Evolutionary conservation across 805 yeast species (phyloP), one percentile per base, ranked within the genome.

Genomic region (Pachysolen tannophilus): DNA sequence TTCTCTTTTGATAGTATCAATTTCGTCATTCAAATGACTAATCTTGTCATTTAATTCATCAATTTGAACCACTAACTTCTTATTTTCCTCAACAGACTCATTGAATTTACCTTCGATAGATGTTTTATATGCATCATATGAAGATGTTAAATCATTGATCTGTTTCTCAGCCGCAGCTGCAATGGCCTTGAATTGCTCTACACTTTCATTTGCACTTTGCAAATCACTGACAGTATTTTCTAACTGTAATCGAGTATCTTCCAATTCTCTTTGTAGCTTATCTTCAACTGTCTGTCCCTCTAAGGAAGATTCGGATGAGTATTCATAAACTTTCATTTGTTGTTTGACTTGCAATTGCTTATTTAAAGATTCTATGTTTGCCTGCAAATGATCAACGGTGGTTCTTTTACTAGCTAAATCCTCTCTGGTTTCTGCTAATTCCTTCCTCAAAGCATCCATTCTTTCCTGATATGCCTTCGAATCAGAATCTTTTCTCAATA

Each of bases 111-210:
- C n/a, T 11, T 34, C 38, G 13, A 32, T n/a, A 3, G 35, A 20
- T n/a, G 23, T 9, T 21, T 65, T 69, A 42, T 55, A 67, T 31
- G 55, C 55, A 32, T 69, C 84, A 49, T 69, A 80, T 1, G 78
- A 61, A 15, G 60, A 58, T 20, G 72, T 75, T 40, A 83, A 60
- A 30, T 67, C 62, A 26, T 60, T 55, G 26, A 84, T 61, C 5
- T 87, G 75, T 34, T 70, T 72, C 48, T 84, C 94, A 3, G 85
- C 74, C 10, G 82, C 74, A 34, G 58, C 56, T 0, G 87, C 77
- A 27, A 84, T 66, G n/a, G 60, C 61, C 38, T 77, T 72, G 50
- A 78, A 72, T 44, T 80, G 78, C n/a, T 65, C 65, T 8, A 72
- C 67, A 46, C 69, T 75, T n/a, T 69, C 61, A 43, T 72, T 71